phyloP scores from a whole-genome alignment of 495 filamentous ascomycete genomes.

The Penicillium nucicola region DNA sequence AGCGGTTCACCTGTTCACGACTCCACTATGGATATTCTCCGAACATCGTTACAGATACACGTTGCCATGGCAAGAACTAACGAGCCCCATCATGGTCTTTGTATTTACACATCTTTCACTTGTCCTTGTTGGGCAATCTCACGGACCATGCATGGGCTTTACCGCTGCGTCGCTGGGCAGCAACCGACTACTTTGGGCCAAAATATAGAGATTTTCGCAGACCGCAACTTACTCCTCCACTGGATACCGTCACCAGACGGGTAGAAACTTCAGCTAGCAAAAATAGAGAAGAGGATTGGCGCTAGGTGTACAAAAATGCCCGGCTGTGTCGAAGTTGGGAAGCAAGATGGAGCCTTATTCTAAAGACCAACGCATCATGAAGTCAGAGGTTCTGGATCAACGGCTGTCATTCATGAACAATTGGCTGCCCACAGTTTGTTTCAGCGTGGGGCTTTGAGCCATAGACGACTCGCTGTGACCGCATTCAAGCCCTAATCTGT shows the following conservation, averaged over 20 bases:
- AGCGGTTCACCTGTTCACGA: constrained; percentile 17
- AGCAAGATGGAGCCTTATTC: constrained; percentile 1
- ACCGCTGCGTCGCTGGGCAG: constrained; percentile 42
- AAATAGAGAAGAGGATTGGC: constrained; percentile 1
- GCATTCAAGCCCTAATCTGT: constrained; percentile 5
- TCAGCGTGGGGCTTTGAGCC: constrained; percentile 2
- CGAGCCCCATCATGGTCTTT: constrained; percentile 9
- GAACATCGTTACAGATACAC: constrained; percentile 3
- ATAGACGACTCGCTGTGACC: constrained; percentile 5
- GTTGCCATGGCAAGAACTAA: constrained; percentile 29
- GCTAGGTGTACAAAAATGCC: neutral
- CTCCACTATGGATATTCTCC: constrained; percentile 15
- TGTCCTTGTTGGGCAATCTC: constrained; percentile 33
- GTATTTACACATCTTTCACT: constrained; percentile 12
- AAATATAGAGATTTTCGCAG: constrained; percentile 25
- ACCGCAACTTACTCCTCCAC: constrained; percentile 34
- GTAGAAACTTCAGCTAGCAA: constrained; percentile 3
- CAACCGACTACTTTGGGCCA: constrained; percentile 28
- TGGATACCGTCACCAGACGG: neutral
- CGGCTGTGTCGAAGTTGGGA: constrained; percentile 1
- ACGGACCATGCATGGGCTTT: constrained; percentile 34
- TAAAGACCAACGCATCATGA: neutral
- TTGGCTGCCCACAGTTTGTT: neutral
- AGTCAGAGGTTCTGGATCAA: neutral
- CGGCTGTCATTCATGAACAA: neutral